Conservation (phyloP, 176 grass and related monocot species). For the Zizania latifolia region DNA sequence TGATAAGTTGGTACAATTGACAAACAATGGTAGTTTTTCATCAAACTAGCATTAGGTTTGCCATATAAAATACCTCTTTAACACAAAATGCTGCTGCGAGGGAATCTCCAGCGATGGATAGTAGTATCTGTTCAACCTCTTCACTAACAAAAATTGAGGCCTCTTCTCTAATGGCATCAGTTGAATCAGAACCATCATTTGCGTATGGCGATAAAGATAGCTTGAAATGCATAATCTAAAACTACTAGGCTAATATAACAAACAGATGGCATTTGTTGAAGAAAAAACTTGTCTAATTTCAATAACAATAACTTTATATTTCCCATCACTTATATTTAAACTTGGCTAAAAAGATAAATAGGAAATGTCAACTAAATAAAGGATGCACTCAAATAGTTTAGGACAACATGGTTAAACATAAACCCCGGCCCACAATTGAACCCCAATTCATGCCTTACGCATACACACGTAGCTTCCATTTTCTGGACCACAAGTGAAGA, state of each 20-base stretch:
- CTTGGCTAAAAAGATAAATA: background rate
- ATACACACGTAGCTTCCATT: background rate
- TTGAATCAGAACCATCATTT: conserved; percentile 34
- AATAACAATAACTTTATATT: background rate
- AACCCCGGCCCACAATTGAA: background rate
- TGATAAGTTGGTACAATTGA: background rate
- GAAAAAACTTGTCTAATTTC: conserved; percentile 3
- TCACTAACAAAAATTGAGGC: conserved; percentile 50
- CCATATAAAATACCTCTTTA: conserved; percentile 51
- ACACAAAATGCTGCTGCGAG: conserved; percentile 54
- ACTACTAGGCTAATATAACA: background rate
- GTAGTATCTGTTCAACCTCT: conserved; percentile 59
- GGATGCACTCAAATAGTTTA: too few species aligned
- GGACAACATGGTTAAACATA: background rate
- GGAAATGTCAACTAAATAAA: background rate
- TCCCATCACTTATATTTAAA: background rate
- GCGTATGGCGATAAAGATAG: conserved; percentile 19
- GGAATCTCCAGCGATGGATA: conserved; percentile 55
- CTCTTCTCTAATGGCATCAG: conserved; percentile 45
- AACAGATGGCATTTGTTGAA: background rate
- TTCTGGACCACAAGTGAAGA: background rate
- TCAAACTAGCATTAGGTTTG: background rate
- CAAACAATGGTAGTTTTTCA: background rate
- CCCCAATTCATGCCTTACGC: background rate
- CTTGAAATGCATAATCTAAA: background rate